These are phyloP conservation scores for Lipomyces sp. DNA, from an alignment of 805 yeast genomes.

Conservation along the genomic window DNA sequence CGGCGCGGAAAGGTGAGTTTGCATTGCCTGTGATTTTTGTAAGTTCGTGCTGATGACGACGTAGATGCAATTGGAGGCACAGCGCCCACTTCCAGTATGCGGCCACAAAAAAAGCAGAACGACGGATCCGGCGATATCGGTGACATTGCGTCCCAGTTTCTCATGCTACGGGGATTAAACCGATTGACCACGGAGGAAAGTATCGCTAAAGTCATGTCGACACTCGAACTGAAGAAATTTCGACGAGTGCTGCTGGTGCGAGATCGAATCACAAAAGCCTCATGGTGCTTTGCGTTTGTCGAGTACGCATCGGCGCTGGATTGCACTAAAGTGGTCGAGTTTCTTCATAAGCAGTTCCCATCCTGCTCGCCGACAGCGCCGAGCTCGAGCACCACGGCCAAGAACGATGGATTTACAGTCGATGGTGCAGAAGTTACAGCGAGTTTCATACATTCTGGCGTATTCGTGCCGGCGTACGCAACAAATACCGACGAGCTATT, in stretches of 20 bases:
- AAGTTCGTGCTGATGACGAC: neutral
- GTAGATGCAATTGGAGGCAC: constrained; percentile 10
- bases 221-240: neutral
- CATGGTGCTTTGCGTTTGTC: constrained; percentile 32
- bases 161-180: constrained; percentile 24
- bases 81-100: constrained; percentile 4
- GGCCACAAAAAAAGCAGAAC: constrained; percentile 5
- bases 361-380: neutral
- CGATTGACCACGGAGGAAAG: constrained; percentile 10
- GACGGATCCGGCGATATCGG: constrained; percentile 29
- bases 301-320: constrained; percentile 30
- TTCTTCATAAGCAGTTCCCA: constrained; percentile 9
- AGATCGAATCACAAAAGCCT: constrained; percentile 18
- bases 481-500: constrained; percentile 4
- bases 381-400: neutral
- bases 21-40: neutral
- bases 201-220: constrained; percentile 14
- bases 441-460: constrained; percentile 34
- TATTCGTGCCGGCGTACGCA: constrained; percentile 32
- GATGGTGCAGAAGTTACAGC: constrained; percentile 4
- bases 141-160: constrained; percentile 30
- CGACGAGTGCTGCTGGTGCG: constrained; percentile 31
- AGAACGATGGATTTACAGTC: neutral
- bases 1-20: constrained; percentile 13
- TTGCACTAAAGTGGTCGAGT: constrained; percentile 19